phyloP scores from a whole-genome alignment of 129 eudicot species.

The Mikania micrantha region DNA sequence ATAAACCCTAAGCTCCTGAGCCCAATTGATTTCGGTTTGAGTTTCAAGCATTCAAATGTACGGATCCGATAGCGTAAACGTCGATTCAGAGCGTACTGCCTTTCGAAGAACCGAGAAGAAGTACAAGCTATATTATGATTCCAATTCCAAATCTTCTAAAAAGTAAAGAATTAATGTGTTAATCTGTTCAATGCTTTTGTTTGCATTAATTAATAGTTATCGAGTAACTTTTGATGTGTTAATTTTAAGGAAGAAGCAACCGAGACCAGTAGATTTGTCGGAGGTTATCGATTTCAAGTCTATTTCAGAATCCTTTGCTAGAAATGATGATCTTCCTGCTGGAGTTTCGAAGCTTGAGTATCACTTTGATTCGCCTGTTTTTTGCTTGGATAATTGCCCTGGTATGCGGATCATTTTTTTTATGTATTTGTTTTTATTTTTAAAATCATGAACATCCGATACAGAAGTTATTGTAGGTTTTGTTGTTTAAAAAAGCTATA shows the following conservation, averaged over 20 bases:
- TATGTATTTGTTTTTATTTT: neutral
- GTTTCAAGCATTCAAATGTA: slow-evolving; percentile 44
- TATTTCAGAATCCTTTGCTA: slow-evolving; percentile 41
- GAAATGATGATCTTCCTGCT: slow-evolving; percentile 35
- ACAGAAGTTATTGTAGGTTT: no score
- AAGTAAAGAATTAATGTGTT: slow-evolving; percentile 25
- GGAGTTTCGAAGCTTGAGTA: slow-evolving; percentile 40
- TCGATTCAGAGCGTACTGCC: slow-evolving; percentile 77
- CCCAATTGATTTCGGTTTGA: neutral
- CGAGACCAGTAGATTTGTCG: slow-evolving; percentile 69
- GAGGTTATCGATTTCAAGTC: slow-evolving; percentile 84
- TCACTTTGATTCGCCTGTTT: slow-evolving; percentile 43
- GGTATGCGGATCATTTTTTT: slow-evolving; percentile 35
- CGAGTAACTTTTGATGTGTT: neutral
- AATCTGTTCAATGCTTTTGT: neutral
- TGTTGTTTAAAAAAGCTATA: no score
- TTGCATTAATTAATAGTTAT: neutral
- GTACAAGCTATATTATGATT: slow-evolving; percentile 74
- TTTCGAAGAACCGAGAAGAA: slow-evolving; percentile 81
- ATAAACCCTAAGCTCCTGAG: slow-evolving; percentile 26
- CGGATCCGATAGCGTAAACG: slow-evolving; percentile 41
- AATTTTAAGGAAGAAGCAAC: slow-evolving; percentile 51
- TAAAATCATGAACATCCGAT: neutral
- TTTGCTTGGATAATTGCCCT: slow-evolving; percentile 60
- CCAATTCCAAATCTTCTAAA: slow-evolving; percentile 45